Conservation (phyloP, 805 yeast species). For the Pichia kluyveri region DNA sequence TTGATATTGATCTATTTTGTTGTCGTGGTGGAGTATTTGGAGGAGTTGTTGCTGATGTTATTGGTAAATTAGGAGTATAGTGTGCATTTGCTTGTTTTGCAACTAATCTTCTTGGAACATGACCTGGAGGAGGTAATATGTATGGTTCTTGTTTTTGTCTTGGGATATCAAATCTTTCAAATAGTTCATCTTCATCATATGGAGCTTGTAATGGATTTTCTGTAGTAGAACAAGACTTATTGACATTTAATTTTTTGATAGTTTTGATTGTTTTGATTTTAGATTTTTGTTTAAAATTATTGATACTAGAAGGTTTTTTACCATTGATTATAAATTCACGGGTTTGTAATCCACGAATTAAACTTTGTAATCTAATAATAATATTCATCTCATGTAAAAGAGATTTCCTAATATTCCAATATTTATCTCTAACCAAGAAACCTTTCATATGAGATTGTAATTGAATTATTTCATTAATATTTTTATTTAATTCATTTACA, state of each 20-base stretch:
- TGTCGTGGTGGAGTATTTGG: not conserved
- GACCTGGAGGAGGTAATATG: not conserved
- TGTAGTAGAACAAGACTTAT: not conserved
- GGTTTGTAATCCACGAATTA: slow-evolving; percentile 31
- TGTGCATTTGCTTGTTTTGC: slow-evolving; percentile 1
- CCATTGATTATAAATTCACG: not conserved
- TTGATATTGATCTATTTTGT: slow-evolving; percentile 3
- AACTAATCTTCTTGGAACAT: slow-evolving; percentile 8
- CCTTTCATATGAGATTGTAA: slow-evolving; percentile 33
- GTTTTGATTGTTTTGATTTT: not conserved
- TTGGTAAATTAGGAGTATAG: slow-evolving; percentile 8
- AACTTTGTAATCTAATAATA: slow-evolving; percentile 32
- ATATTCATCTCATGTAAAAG: slow-evolving; percentile 16
- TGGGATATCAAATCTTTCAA: slow-evolving; percentile 9
- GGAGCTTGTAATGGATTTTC: slow-evolving; percentile 1
- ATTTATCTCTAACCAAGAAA: slow-evolving; percentile 12
- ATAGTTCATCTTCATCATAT: slow-evolving; percentile 7
- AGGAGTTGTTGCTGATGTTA: not conserved
- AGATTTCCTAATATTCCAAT: slow-evolving; percentile 12
- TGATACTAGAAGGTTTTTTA: not conserved
- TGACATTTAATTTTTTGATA: not conserved
- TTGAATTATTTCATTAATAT: slow-evolving; percentile 16
- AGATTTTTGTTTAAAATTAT: not conserved
- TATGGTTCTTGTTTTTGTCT: not conserved
- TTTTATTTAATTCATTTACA: slow-evolving; percentile 11